A percentile compares a stretch with the other conserved stretches of the same genome.
These are phyloP conservation scores for Backusella tarrabulga DNA, from an alignment of 192 early-diverging fungal species.

Conservation along the genomic window DNA sequence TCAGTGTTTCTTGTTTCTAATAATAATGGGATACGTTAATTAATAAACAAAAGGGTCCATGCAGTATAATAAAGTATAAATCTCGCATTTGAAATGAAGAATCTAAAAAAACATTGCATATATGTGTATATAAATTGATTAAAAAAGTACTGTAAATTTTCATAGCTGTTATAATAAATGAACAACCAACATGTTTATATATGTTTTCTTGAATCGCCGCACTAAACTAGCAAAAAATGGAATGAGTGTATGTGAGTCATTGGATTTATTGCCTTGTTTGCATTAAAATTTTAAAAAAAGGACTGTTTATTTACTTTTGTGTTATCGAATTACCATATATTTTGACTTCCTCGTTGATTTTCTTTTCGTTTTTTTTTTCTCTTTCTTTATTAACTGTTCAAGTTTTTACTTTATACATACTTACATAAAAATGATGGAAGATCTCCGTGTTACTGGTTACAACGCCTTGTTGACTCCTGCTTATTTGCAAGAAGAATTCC, in stretches of 20 bases:
- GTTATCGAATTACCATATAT: neutral
- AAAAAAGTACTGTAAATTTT: neutral
- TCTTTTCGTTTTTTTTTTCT: slow-evolving; percentile 2
- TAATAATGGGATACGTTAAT: too few relatives aligned
- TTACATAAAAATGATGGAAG: slow-evolving; percentile 56
- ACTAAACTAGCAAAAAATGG: neutral
- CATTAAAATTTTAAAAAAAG: slow-evolving; percentile 3
- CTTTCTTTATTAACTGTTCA: neutral
- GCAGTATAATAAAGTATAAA: neutral
- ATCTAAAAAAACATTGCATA: neutral
- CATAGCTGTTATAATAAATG: neutral
- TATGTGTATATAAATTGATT: neutral
- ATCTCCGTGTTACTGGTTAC: slow-evolving; percentile 84
- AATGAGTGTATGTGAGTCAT: slow-evolving; percentile 15
- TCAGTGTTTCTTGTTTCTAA: neutral
- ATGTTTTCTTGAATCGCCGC: slow-evolving; percentile 9
- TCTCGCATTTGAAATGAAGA: neutral
- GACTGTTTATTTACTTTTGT: slow-evolving; percentile 8
- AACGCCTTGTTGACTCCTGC: slow-evolving; percentile 87
- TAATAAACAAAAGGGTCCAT: neutral
- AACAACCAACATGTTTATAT: neutral
- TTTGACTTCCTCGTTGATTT: neutral
- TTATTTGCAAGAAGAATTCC: slow-evolving; percentile 84
- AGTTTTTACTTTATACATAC: neutral
- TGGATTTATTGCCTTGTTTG: slow-evolving; percentile 1